Conservation (phyloP, 2,329 filamentous ascomycete species). For the Botrytis tulipae region DNA sequence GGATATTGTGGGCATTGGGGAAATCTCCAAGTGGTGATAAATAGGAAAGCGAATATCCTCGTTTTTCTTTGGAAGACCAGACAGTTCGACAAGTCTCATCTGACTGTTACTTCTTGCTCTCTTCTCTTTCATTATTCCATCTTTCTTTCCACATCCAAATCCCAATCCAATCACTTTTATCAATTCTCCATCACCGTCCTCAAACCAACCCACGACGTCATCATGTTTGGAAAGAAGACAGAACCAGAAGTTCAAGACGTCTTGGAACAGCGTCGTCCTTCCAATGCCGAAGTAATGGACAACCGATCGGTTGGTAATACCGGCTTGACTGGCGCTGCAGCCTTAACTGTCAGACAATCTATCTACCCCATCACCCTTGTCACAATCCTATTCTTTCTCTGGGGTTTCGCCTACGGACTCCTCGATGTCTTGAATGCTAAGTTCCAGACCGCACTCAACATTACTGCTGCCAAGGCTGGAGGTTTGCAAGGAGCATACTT, state of each 20-base stretch:
- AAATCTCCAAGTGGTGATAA: conserved; percentile 8
- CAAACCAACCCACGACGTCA: background rate
- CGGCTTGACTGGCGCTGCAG: conserved; percentile 3
- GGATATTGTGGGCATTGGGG: background rate
- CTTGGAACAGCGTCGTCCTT: background rate
- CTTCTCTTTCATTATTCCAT: background rate
- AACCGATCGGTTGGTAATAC: background rate
- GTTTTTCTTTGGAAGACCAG: background rate
- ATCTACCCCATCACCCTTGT: conserved; percentile 21
- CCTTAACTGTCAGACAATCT: conserved; percentile 16
- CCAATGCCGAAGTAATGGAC: background rate
- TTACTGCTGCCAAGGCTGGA: conserved; percentile 58
- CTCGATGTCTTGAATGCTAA: conserved; percentile 71
- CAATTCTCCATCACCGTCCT: background rate
- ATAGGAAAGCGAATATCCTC: conserved; percentile 5
- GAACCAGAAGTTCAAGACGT: background rate
- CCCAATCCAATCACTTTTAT: background rate
- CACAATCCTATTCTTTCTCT: conserved; percentile 19
- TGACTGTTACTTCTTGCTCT: background rate
- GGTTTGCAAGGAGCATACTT: conserved; percentile 71
- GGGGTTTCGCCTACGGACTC: conserved; percentile 67
- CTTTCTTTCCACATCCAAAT: background rate
- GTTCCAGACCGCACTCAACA: conserved; percentile 54
- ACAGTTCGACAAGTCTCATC: background rate
- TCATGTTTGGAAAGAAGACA: conserved; percentile 14